Percentiles rank a stretch among this genome's conserved stretches.
Evolutionary conservation across 179 eudicot species (phyloP).

Genomic region (Beta macrorhiza): DNA sequence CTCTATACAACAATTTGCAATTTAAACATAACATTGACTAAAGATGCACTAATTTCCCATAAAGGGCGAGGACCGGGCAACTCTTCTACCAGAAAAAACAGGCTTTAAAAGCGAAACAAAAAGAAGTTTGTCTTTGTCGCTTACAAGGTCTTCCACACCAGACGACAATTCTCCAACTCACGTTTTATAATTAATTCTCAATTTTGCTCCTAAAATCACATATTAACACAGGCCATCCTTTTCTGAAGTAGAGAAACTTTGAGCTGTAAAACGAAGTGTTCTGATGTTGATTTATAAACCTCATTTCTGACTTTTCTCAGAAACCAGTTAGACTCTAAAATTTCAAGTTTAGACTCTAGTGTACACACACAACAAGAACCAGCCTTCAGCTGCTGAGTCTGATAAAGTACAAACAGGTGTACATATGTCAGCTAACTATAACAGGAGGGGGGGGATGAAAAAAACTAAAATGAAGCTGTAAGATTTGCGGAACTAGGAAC

Average conservation of each 20-base stretch:
- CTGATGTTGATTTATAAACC: neutral
- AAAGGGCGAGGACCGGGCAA: neutral
- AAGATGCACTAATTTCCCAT: no score
- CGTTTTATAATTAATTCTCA: neutral
- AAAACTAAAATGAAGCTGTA: neutral
- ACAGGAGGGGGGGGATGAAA: neutral
- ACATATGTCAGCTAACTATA: neutral
- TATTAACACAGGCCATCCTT: neutral
- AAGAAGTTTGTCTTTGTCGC: neutral
- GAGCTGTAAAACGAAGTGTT: neutral
- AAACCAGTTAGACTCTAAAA: neutral
- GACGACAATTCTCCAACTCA: neutral
- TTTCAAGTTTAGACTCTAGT: neutral
- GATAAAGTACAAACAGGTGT: neutral
- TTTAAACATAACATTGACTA: no score
- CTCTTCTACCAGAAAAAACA: neutral
- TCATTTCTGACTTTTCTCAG: neutral
- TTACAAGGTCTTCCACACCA: neutral
- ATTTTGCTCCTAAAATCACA: neutral
- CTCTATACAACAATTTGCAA: no score
- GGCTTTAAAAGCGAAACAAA: neutral
- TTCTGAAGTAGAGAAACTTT: neutral
- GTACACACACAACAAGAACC: neutral
- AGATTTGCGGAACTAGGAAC: slow-evolving; percentile 30
- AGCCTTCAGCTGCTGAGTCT: neutral